Conservation (phyloP, 257 asterid genomes). For the Lycium ferocissimum region DNA sequence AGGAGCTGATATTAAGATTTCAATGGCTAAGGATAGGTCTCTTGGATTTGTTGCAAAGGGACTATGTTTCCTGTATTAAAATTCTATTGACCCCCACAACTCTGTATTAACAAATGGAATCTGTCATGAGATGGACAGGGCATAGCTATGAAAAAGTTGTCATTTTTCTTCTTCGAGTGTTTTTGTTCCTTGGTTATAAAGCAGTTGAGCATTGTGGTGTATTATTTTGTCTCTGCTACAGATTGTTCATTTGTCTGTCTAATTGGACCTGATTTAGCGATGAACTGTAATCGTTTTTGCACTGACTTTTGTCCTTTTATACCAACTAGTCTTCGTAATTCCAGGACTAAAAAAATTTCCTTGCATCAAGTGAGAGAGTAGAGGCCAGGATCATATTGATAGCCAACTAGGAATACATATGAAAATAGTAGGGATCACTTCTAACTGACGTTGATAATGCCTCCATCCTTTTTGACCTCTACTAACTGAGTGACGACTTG, state of each 20-base stretch:
- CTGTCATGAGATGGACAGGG: background rate
- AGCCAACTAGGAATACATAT: background rate
- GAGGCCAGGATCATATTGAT: constrained; percentile 3
- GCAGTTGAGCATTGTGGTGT: background rate
- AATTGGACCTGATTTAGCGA: constrained; percentile 7
- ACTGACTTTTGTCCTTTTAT: background rate
- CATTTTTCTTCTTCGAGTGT: background rate
- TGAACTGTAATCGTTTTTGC: background rate
- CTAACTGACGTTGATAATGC: background rate
- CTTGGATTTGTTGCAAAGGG: background rate
- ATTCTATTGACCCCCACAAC: background rate
- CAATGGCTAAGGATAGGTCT: background rate
- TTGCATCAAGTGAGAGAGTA: constrained; percentile 3
- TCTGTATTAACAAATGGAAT: constrained; percentile 2
- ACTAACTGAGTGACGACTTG: background rate
- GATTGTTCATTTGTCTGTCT: background rate
- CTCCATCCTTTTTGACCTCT: background rate
- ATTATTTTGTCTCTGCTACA: background rate
- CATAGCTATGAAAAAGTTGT: background rate
- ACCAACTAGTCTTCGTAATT: background rate
- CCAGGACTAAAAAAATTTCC: background rate
- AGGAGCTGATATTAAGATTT: constrained; percentile 1
- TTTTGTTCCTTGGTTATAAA: background rate
- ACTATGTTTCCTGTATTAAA: background rate
- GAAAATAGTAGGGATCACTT: constrained; percentile 12